Base-by-base conservation (phyloP, 805 yeast genomes). In the Cyberlindnera veronae region DNA sequence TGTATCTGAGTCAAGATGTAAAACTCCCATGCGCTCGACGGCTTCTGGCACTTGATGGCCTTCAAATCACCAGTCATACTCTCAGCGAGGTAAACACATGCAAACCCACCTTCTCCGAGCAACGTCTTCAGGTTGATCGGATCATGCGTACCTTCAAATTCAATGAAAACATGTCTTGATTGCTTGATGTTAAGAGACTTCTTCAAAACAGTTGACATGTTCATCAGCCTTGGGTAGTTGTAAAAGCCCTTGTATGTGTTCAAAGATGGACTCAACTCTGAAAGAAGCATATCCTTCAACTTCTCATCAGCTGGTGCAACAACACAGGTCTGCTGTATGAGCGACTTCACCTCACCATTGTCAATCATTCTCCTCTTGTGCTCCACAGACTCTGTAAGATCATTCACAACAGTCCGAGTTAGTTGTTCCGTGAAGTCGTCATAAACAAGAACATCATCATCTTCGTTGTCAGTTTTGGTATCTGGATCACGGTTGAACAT, bases 51-150 rank as follows among this genome's bases (percentile, higher is more conserved):
- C 55, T 89, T 89, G 38, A 89, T 61, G 0, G 96, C 95, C 36
- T 69, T 72, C 24, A 74, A 53, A 1, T 61, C 55, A 2, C 85
- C 87, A 8, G 62, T 58, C 45, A 76, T 71, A 11, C 72, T 66
- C 56, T 84, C 90, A 1, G 84, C 80, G 17, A 87, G 63, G 55
- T 78, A 87, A 0, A 87, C 95, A 2, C 77, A 70, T 0, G 90
- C 95, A 63, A 69, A 81, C 0, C 90, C 93, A n/a, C 95, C 95
- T 52, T 73, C 74, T 0, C 96, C 96, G 11, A 89, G 62, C 51
- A 77, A 76, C 34, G 67, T 64, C 20, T 72, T 67, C 39, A 81
- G 58, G 43, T 77, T 74, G 47, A 60, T 73, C 5, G 71, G 61
- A 29, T 68, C 72, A 20, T 64, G 67, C 6, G 68, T 72, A 28